Percentiles rank a stretch among this genome's conserved stretches.
These are phyloP conservation scores for Solanum habrochaites DNA, from an alignment of 257 asterid genomes.

Conservation along the genomic window DNA sequence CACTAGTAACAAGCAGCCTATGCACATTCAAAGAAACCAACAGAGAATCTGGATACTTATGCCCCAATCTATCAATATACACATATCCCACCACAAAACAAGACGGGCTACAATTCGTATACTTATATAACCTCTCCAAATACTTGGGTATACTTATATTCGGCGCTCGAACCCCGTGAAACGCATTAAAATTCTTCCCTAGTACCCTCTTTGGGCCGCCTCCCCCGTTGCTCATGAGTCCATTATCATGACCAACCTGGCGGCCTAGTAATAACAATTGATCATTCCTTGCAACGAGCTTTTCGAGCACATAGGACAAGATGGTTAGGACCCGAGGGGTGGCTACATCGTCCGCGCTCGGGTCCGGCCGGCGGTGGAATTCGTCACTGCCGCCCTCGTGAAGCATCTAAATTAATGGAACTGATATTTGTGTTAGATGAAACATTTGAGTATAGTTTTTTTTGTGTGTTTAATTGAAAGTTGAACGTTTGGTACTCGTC, in stretches of 20 bases:
- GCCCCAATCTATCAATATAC: conserved; percentile 64
- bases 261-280: conserved; percentile 15
- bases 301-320: conserved; percentile 58
- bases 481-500: background rate
- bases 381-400: conserved; percentile 21
- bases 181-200: conserved; percentile 40
- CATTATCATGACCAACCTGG: background rate
- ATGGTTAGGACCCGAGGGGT: conserved; percentile 61
- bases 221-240: background rate
- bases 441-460: background rate
- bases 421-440: background rate
- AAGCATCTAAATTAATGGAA: conserved; percentile 29
- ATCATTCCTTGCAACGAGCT: conserved; percentile 63
- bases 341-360: conserved; percentile 21
- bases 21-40: conserved; percentile 76
- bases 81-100: conserved; percentile 81
- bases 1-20: conserved; percentile 55
- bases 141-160: conserved; percentile 56
- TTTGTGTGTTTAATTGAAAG: background rate
- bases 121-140: conserved; percentile 73
- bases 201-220: background rate
- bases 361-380: conserved; percentile 27
- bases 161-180: conserved; percentile 65
- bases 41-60: conserved; percentile 61
- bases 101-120: conserved; percentile 71